Conservation (phyloP, 139 green algal genomes). For the Chlamydomonas asymmetrica region DNA sequence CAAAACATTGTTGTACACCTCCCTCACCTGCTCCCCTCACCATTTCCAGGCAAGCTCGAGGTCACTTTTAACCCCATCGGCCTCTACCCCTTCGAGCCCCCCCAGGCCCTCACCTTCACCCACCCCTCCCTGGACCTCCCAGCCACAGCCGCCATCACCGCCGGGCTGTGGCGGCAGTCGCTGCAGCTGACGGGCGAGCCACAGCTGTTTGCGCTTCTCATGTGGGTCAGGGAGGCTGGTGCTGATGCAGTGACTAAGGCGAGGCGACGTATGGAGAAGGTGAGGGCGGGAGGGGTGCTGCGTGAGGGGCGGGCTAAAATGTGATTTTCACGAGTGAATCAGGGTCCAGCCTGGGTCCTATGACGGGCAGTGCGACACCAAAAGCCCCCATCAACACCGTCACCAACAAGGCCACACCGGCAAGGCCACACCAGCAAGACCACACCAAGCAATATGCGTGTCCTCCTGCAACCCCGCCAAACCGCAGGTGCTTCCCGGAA, state of each 20-base stretch:
- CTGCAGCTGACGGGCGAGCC: background rate
- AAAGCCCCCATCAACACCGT: too few species aligned
- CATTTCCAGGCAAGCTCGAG: background rate
- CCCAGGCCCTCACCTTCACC: background rate
- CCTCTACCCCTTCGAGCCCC: constrained; percentile 18
- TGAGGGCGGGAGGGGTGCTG: background rate
- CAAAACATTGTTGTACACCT: background rate
- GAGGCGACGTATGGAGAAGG: background rate
- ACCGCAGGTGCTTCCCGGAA: too few species aligned
- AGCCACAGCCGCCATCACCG: background rate
- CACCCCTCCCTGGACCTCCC: background rate
- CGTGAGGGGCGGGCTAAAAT: too few species aligned
- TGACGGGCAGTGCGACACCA: too few species aligned
- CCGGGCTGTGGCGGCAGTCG: background rate
- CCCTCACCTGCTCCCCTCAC: background rate
- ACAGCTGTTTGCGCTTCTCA: constrained; percentile 6
- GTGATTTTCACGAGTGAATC: too few species aligned
- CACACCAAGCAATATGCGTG: too few species aligned
- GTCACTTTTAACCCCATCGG: background rate
- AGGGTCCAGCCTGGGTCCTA: too few species aligned
- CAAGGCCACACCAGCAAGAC: too few species aligned
- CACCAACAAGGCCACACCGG: too few species aligned
- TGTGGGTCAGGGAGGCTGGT: background rate
- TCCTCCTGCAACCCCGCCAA: too few species aligned
- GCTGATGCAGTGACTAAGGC: background rate